Evolutionary conservation across 345 rosid species (phyloP), one percentile per base, ranked within the genome.

Genomic region (Gossypium turneri): DNA sequence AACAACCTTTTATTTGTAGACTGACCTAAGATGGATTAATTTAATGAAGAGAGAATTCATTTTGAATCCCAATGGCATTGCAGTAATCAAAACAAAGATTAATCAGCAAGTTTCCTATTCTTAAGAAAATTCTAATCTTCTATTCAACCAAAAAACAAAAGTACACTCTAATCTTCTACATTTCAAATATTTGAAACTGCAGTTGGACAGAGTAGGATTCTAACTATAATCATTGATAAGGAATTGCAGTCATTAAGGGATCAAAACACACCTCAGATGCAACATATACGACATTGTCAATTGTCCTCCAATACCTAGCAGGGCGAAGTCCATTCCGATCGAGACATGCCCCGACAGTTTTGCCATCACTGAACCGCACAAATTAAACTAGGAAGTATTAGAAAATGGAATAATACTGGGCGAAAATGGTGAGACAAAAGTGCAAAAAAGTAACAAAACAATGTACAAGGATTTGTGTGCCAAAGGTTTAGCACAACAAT

Each of bases 311-410:
- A 70, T 95, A 95, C 78, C 99, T 86, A 82, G 99, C 99, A 58
- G 99, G 99, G 76, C 99, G 98, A 85, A 95, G 99, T 50, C 99
- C 99, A 74, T 95, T 95, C 62, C 99, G 90, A 77, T 95, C 98
- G 74, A 95, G 98, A 81, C 94, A 89, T 74, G 99, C 99, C 59
- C 99, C 99, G 67, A 95, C 96, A 82, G 97, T 95, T 88, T 95
- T 95, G 78, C 99, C 99, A 84, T 95, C 99, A 86, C 99, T 95
- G 85, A 67, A 78, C 75, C 83, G 81, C 79, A 82, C 66, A 76
- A 82, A 84, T 65, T 76, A 81, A 77, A 76, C 73, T 66, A 81
- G 74, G 73, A 85, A 79, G 47, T 67, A 80, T 85, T 69, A 86
- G 81, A 81, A 61, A 68, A 71, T 53, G 60, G 50, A 48, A 73